These are phyloP conservation scores for Leishmania gerbilli DNA, from an alignment of 208 protist species.

Conservation along the genomic window DNA sequence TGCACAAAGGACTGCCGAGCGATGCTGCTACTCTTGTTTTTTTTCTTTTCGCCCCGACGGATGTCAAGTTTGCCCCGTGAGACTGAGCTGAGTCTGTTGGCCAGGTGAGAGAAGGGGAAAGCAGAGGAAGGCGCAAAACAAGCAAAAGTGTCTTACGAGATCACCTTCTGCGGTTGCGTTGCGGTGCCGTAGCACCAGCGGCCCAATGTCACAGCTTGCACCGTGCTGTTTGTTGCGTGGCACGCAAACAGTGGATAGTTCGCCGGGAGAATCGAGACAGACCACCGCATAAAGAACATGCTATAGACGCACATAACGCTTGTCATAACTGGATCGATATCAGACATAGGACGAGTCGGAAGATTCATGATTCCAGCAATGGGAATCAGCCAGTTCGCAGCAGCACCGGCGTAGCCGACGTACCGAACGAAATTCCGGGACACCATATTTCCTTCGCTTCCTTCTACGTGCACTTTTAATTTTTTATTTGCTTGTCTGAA, in stretches of 20 bases:
- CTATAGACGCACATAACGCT: constrained; percentile 77
- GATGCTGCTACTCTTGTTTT: neutral
- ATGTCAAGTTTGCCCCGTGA: neutral
- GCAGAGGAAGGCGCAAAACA: constrained; percentile 1
- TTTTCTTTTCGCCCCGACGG: neutral
- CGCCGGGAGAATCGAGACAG: constrained; percentile 79
- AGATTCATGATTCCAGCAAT: constrained; percentile 90
- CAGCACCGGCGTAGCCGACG: constrained; percentile 81
- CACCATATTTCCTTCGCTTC: constrained; percentile 52
- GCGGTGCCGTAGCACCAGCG: constrained; percentile 38
- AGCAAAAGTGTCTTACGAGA: constrained; percentile 17
- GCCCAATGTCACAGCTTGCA: constrained; percentile 66
- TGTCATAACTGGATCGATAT: constrained; percentile 89
- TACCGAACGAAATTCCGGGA: constrained; percentile 68
- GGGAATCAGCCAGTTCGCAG: constrained; percentile 91
- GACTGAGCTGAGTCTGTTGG: neutral
- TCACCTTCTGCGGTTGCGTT: constrained; percentile 21
- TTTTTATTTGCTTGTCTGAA: neutral
- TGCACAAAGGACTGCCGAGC: neutral
- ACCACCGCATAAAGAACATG: constrained; percentile 83
- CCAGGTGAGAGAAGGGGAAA: neutral
- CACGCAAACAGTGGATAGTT: constrained; percentile 90
- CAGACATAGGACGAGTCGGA: constrained; percentile 64
- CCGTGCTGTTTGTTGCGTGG: constrained; percentile 80
- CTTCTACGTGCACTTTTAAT: neutral